phyloP scores from a whole-genome alignment of 352 stramenopile species.

The Pythium brachiatum region DNA sequence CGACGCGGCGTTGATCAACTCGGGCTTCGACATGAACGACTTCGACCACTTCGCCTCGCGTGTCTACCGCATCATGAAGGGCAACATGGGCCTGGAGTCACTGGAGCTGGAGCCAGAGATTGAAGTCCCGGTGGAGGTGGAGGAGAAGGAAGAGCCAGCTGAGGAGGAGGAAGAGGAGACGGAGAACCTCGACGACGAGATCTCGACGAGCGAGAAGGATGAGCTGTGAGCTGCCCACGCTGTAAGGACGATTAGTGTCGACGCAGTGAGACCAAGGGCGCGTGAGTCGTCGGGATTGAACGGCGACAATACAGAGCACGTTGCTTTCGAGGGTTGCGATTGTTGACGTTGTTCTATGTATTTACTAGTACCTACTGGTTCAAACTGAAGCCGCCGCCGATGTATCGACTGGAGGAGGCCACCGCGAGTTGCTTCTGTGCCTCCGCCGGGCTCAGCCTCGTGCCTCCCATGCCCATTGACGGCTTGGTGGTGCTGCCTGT shows the following conservation, averaged over 20 bases:
- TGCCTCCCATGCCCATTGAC: not conserved
- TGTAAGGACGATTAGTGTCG: not conserved
- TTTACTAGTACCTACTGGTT: slow-evolving; percentile 86
- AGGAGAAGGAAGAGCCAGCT: slow-evolving; percentile 33
- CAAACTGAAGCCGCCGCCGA: slow-evolving; percentile 92
- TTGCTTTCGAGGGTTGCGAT: too few relatives aligned
- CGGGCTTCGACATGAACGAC: slow-evolving; percentile 96
- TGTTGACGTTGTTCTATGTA: slow-evolving; percentile 15
- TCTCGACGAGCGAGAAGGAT: slow-evolving; percentile 52
- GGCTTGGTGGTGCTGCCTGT: slow-evolving; percentile 19
- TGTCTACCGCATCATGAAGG: slow-evolving; percentile 94
- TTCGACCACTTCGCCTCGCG: slow-evolving; percentile 91
- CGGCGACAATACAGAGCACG: not conserved
- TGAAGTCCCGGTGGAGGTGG: slow-evolving; percentile 84
- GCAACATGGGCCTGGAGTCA: slow-evolving; percentile 88
- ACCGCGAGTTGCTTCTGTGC: slow-evolving; percentile 84
- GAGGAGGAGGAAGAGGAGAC: slow-evolving; percentile 50
- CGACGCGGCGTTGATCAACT: slow-evolving; percentile 97
- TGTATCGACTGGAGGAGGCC: slow-evolving; percentile 85
- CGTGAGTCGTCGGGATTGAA: not conserved
- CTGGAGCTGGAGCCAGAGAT: slow-evolving; percentile 94
- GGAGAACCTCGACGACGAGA: slow-evolving; percentile 30
- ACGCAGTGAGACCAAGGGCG: not conserved
- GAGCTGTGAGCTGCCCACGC: slow-evolving; percentile 45
- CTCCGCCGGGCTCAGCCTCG: slow-evolving; percentile 53